Percentiles rank a stretch among this genome's conserved stretches.
These are phyloP conservation scores for Blastocladiella britannica DNA, from an alignment of 192 early-diverging fungal species.

Conservation along the genomic window DNA sequence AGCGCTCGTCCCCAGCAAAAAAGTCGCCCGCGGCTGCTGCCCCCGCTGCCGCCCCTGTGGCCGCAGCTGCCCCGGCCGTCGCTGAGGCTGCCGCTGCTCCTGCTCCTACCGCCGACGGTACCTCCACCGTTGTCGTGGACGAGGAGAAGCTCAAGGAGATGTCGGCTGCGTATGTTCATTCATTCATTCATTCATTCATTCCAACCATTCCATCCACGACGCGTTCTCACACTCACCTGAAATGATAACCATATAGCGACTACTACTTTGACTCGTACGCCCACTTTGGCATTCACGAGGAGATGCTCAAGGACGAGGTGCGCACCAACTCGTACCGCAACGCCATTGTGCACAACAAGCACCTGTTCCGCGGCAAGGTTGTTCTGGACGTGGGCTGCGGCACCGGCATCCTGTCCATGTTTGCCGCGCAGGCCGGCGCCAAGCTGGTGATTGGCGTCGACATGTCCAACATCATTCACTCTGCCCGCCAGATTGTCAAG, in stretches of 20 bases:
- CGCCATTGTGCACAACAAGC: conserved; percentile 85
- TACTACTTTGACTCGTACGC: conserved; percentile 99
- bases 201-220: too few relatives aligned
- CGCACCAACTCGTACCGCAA: conserved; percentile 81
- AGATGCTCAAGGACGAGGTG: conserved; percentile 97
- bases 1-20: too few relatives aligned
- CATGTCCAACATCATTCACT: conserved; percentile 93
- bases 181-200: too few relatives aligned
- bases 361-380: conserved; percentile 83
- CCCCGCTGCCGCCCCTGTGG: too few relatives aligned
- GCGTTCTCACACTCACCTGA: too few relatives aligned
- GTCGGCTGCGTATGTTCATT: too few relatives aligned
- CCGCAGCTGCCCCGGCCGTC: too few relatives aligned
- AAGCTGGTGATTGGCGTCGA: conserved; percentile 87
- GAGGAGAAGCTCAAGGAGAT: too few relatives aligned
- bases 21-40: too few relatives aligned
- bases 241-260: conserved; percentile 15
- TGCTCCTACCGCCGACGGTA: too few relatives aligned
- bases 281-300: conserved; percentile 81
- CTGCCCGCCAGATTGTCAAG: conserved; percentile 78
- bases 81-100: too few relatives aligned
- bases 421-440: conserved; percentile 96
- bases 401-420: conserved; percentile 96
- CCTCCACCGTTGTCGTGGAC: too few relatives aligned
- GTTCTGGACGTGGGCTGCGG: conserved; percentile 99